A percentile compares a stretch with the other conserved stretches of the same genome.
These are phyloP conservation scores for Litchi chinensis DNA, from an alignment of 345 rosid species.

Conservation along the genomic window DNA sequence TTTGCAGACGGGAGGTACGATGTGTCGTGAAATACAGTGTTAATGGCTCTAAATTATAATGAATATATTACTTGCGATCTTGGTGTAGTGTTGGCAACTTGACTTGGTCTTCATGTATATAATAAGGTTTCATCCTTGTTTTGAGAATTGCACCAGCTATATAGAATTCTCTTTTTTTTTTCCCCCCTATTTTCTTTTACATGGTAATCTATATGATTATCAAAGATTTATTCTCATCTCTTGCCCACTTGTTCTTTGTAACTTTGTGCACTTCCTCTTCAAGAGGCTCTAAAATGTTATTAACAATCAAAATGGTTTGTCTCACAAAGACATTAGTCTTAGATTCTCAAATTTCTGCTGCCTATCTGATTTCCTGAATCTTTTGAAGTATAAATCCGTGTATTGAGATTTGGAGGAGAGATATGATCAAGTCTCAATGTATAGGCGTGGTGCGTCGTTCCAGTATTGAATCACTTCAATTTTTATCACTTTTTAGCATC, in stretches of 20 bases:
- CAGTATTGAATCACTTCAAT: too few species aligned
- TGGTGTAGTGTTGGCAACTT: neutral
- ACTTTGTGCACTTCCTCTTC: too few species aligned
- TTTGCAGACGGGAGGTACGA: conserved; percentile 1
- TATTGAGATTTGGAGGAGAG: too few species aligned
- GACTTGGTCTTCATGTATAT: conserved; percentile 5
- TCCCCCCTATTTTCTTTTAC: neutral
- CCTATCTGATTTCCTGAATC: neutral
- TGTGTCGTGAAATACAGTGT: neutral
- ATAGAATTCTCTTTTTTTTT: neutral
- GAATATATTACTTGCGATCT: neutral
- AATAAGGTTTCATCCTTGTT: conserved; percentile 10
- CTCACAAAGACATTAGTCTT: neutral
- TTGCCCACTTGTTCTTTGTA: neutral
- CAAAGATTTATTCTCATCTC: neutral
- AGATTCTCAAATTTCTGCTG: neutral
- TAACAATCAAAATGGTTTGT: neutral
- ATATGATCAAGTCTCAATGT: too few species aligned
- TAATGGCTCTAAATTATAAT: neutral
- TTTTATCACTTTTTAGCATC: too few species aligned
- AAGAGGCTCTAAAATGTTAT: neutral
- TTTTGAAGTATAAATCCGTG: too few species aligned
- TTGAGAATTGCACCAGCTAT: neutral
- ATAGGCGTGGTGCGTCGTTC: too few species aligned
- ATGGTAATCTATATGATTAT: neutral